phyloP scores from a whole-genome alignment of 2,329 filamentous ascomycete genomes.

The Hawksworthiomyces lignivorus region DNA sequence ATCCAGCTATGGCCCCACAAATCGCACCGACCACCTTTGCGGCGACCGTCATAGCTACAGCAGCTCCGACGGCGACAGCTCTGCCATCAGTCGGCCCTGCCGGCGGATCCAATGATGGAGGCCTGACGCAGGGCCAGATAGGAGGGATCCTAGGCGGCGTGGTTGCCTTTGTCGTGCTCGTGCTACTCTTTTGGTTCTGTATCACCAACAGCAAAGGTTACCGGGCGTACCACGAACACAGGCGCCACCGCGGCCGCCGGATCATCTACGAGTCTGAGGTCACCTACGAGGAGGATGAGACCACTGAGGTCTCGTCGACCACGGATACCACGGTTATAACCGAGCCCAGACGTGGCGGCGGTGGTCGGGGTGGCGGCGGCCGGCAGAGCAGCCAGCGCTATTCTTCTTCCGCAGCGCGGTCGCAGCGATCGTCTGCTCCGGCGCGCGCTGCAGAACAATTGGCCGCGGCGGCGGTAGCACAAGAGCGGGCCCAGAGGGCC shows the following conservation, averaged over 20 bases:
- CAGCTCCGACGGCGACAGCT: background rate
- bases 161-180: constrained; percentile 28
- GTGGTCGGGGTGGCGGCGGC: too few relatives aligned
- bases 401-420: too few relatives aligned
- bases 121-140: constrained; percentile 24
- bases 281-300: background rate
- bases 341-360: too few relatives aligned
- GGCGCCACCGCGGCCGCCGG: background rate
- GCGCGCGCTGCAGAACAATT: too few relatives aligned
- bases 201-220: constrained; percentile 11
- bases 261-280: background rate
- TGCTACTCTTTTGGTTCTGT: constrained; percentile 27
- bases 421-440: too few relatives aligned
- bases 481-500: too few relatives aligned
- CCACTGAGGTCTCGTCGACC: background rate
- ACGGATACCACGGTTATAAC: background rate
- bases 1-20: constrained; percentile 1
- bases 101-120: background rate
- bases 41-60: too few relatives aligned
- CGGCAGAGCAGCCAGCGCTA: too few relatives aligned
- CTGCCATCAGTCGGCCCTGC: background rate
- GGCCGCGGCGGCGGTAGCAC: too few relatives aligned
- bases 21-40: too few relatives aligned
- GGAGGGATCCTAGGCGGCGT: constrained; percentile 34
- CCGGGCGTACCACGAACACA: background rate